phyloP scores from a whole-genome alignment of 176 grass and related monocot genomes.

The Aegilops sharonensis region DNA sequence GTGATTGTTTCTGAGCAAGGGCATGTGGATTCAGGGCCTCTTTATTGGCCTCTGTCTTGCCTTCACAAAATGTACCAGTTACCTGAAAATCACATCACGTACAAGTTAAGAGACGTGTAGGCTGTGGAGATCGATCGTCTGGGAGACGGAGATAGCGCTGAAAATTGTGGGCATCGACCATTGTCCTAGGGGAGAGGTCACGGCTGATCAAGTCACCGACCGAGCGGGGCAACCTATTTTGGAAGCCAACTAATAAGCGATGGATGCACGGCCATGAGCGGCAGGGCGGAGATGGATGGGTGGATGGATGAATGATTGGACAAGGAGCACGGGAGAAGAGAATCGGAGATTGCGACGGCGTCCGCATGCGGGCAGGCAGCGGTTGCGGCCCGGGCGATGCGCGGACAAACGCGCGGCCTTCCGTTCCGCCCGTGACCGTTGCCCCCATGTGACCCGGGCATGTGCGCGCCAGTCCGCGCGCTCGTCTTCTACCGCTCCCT shows the following conservation, averaged over 20 bases:
- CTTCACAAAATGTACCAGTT: neutral
- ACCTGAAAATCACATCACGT: neutral
- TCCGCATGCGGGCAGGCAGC: conserved; percentile 22
- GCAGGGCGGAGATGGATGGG: neutral
- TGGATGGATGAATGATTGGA: conserved; percentile 4
- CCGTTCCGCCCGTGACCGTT: conserved; percentile 46
- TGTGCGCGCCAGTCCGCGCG: conserved; percentile 5
- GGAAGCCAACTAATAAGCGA: neutral
- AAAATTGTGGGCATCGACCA: too few species aligned
- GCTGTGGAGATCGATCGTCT: too few species aligned
- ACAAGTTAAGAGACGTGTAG: too few species aligned
- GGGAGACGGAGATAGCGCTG: neutral
- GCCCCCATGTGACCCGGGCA: conserved; percentile 49
- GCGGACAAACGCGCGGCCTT: conserved; percentile 34
- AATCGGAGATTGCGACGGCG: neutral
- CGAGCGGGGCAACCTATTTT: neutral
- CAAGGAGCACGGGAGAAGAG: neutral
- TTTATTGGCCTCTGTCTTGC: conserved; percentile 2
- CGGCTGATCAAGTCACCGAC: conserved; percentile 2
- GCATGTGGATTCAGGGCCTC: conserved; percentile 24
- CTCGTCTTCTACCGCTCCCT: neutral
- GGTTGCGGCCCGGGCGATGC: conserved; percentile 29
- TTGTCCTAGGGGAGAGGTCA: neutral
- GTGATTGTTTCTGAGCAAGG: neutral
- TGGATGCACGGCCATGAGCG: neutral